Evolutionary conservation across 2,329 filamentous ascomycete species (phyloP).

Genomic region (Fusarium hainanense): DNA sequence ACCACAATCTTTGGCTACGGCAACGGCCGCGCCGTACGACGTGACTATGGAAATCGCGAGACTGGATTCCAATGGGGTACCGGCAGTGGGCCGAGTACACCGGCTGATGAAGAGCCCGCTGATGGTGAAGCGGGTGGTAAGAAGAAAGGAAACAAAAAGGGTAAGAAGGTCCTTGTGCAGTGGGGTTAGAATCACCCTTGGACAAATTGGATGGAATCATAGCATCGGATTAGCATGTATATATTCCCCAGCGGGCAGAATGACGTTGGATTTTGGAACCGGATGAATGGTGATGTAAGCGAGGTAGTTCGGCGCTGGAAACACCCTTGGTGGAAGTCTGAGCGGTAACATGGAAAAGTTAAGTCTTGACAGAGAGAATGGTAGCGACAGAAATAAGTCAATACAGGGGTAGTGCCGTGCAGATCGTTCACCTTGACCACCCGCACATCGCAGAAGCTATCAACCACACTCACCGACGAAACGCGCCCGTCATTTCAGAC

Average conservation of each 20-base stretch:
- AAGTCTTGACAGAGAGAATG: background rate
- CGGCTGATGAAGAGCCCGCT: constrained; percentile 44
- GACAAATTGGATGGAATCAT: background rate
- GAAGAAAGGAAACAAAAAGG: constrained; percentile 69
- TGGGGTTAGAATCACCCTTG: constrained; percentile 62
- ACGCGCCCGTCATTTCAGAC: background rate
- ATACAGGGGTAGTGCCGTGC: background rate
- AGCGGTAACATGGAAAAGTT: background rate
- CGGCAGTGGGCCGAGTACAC: constrained; percentile 35
- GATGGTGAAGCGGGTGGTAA: constrained; percentile 51
- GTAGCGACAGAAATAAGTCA: background rate
- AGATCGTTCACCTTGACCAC: background rate
- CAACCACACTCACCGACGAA: background rate
- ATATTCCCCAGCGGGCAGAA: background rate
- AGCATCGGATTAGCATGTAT: background rate
- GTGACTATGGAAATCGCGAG: constrained; percentile 61
- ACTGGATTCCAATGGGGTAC: constrained; percentile 67
- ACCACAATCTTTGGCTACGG: constrained; percentile 73
- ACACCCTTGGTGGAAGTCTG: background rate
- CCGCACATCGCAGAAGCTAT: background rate
- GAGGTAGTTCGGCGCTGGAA: background rate
- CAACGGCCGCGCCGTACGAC: constrained; percentile 61
- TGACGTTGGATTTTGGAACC: background rate
- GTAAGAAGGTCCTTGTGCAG: constrained; percentile 70
- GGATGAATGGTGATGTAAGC: constrained; percentile 1